phyloP scores from a whole-genome alignment of 306 rosid genomes.

The Fragaria vesca region DNA sequence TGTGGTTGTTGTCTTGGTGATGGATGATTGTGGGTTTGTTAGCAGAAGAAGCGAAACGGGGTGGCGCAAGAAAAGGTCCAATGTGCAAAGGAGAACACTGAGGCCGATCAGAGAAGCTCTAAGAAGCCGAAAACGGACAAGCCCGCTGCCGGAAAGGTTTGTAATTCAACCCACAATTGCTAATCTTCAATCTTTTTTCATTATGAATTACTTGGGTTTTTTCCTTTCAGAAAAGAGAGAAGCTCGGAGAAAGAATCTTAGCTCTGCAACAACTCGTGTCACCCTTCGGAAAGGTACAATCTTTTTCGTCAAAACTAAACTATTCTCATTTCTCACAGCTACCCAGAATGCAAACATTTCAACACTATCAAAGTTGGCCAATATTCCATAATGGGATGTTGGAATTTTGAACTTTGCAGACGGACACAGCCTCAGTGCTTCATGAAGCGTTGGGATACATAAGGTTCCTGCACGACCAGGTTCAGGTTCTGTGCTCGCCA shows the following conservation, averaged over 20 bases:
- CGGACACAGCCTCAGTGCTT: conserved; percentile 94
- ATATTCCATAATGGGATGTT: not conserved
- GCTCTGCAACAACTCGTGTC: conserved; percentile 88
- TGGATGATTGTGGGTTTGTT: not conserved
- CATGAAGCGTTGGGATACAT: conserved; percentile 94
- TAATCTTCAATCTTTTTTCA: not conserved
- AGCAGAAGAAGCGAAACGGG: conserved; percentile 64
- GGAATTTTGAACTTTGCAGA: conserved; percentile 45
- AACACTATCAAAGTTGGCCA: not conserved
- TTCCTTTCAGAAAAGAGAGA: conserved; percentile 65
- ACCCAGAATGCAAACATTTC: not conserved
- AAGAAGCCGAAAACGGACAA: conserved; percentile 56
- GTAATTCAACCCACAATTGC: conserved; percentile 14
- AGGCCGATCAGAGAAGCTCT: conserved; percentile 34
- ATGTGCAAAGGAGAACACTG: conserved; percentile 8
- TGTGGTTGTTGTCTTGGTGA: not conserved
- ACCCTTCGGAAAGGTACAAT: conserved; percentile 86
- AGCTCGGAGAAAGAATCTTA: conserved; percentile 73
- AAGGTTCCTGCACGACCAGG: conserved; percentile 83
- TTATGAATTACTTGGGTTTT: not conserved
- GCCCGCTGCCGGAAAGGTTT: conserved; percentile 53
- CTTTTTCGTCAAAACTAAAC: not conserved
- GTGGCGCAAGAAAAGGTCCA: conserved; percentile 31
- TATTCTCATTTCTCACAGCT: not conserved
- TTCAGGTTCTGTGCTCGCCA: conserved; percentile 84